Percentiles rank a stretch among this genome's conserved stretches.
phyloP scores from a whole-genome alignment of 2,329 filamentous ascomycete species.

The Monilinia aucupariae region DNA sequence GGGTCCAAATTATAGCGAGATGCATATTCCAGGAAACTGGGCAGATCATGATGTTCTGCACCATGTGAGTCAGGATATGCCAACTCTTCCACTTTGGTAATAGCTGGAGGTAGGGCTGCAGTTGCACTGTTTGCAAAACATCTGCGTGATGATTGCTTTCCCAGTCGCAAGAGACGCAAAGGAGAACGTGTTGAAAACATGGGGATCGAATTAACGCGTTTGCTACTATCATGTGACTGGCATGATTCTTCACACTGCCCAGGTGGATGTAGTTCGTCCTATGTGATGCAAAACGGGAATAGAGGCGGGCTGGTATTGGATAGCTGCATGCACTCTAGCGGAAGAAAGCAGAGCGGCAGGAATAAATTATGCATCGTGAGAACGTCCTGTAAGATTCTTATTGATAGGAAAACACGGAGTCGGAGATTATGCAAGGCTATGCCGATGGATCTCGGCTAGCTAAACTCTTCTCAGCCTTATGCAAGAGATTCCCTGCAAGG shows the following conservation, averaged over 20 bases:
- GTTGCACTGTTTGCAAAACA: constrained; percentile 27
- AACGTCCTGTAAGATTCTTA: background rate
- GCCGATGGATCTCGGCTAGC: background rate
- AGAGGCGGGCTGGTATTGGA: background rate
- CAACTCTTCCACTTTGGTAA: constrained; percentile 25
- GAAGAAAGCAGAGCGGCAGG: background rate
- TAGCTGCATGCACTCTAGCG: constrained; percentile 5
- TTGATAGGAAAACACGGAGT: background rate
- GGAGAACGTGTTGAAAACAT: constrained; percentile 25
- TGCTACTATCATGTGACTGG: constrained; percentile 16
- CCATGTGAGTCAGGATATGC: constrained; percentile 44
- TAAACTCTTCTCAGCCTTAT: background rate
- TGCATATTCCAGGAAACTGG: constrained; percentile 61
- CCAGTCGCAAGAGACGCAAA: constrained; percentile 23
- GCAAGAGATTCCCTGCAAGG: constrained; percentile 3
- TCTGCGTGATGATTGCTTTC: constrained; percentile 23
- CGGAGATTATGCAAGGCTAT: constrained; percentile 10
- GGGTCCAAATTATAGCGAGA: constrained; percentile 48
- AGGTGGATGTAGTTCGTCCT: background rate
- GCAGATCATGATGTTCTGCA: constrained; percentile 55
- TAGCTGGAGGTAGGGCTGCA: background rate
- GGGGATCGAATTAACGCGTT: constrained; percentile 8
- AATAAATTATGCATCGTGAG: background rate
- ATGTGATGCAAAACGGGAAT: constrained; percentile 5
- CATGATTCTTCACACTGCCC: background rate